Base-by-base conservation (phyloP, 2,329 filamentous ascomycete species). In the Ophiostoma ulmi region DNA sequence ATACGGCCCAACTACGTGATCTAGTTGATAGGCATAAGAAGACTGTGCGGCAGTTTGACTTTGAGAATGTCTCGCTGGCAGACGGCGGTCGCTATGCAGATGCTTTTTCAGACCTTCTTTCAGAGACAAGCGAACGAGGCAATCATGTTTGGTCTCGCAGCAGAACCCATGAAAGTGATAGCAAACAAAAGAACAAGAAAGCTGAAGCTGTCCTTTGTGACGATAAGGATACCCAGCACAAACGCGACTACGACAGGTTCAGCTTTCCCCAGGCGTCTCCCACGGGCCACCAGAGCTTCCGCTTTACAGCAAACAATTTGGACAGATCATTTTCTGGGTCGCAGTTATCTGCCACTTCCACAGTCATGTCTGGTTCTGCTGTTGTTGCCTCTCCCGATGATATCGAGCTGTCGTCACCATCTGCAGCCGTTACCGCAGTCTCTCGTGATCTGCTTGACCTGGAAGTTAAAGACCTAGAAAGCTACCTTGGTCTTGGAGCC, bases 41-140 rank as follows among this genome's bases (percentile, higher is more conserved):
- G 70, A 90, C 88, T 0, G 86, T 96, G 65, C 84, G 86, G 73
- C 90, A 94, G 76, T 92, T 94, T 76, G 89, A 93, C 77, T 93
- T 96, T 78, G 89, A 93, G 77, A 89, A 91, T 73, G 88, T 94
- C 22, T 83, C 86, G 39, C 84, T 97, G 63, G 84, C 88, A 68
- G 85, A 86, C 72, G 83, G 83, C 44, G 92, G 91, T 38, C 90
- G 84, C 71, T 97, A 92, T 92, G 90, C 95, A 72, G 90, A 93
- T 39, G 92, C 92, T 0, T 85, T 97, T n/a, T 87, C 88, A 55
- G 90, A 91, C 1, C 81, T 96, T 71, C 87, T 86, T 76, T 76
- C 83, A 76, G 78, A 82, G 73, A 80, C 76, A 73, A 81, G 77
- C 75, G 82, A 78, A 73, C 80, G 75, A 73, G 79, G 74, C 55